A percentile compares a stretch with the other conserved stretches of the same genome.
Conservation (phyloP, 257 asterid genomes). For the Cynanchum wilfordii region DNA sequence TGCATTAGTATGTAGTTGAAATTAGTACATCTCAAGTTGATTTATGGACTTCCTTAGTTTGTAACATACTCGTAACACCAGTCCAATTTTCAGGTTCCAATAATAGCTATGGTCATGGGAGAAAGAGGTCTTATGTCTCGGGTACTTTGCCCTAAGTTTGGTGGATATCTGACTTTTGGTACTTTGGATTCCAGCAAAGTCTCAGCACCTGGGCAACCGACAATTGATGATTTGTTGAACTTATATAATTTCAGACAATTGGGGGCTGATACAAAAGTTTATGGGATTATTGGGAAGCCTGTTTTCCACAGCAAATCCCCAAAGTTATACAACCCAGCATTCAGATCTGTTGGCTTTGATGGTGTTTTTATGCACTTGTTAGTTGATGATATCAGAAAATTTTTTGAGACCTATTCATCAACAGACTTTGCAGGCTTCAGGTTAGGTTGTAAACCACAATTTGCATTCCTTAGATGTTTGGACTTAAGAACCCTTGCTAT, state of each 20-base stretch:
- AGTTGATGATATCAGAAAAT: slow-evolving; percentile 68
- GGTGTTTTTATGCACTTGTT: slow-evolving; percentile 72
- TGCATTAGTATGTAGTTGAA: slow-evolving; percentile 17
- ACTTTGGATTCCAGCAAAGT: slow-evolving; percentile 76
- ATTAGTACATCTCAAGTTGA: neutral
- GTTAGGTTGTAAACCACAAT: slow-evolving; percentile 33
- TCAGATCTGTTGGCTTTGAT: slow-evolving; percentile 62
- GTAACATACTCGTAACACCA: slow-evolving; percentile 1
- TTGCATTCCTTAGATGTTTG: slow-evolving; percentile 4
- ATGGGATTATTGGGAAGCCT: slow-evolving; percentile 90
- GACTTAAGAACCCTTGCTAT: neutral
- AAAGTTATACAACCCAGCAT: slow-evolving; percentile 68
- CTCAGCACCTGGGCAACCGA: slow-evolving; percentile 99
- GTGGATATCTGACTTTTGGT: slow-evolving; percentile 96
- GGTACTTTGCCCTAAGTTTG: slow-evolving; percentile 84
- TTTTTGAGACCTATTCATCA: slow-evolving; percentile 72
- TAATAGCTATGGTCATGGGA: slow-evolving; percentile 97
- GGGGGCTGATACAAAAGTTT: slow-evolving; percentile 77
- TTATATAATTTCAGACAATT: slow-evolving; percentile 76
- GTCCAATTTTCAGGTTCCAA: slow-evolving; percentile 57
- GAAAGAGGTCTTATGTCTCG: slow-evolving; percentile 93
- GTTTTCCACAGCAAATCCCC: slow-evolving; percentile 98
- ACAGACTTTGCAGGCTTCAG: slow-evolving; percentile 90
- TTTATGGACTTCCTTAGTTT: neutral
- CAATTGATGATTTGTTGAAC: slow-evolving; percentile 66